Percentiles rank a stretch among this genome's conserved stretches.
Evolutionary conservation across 2,329 filamentous ascomycete species (phyloP).

Genomic region (Cladosporium phlei): DNA sequence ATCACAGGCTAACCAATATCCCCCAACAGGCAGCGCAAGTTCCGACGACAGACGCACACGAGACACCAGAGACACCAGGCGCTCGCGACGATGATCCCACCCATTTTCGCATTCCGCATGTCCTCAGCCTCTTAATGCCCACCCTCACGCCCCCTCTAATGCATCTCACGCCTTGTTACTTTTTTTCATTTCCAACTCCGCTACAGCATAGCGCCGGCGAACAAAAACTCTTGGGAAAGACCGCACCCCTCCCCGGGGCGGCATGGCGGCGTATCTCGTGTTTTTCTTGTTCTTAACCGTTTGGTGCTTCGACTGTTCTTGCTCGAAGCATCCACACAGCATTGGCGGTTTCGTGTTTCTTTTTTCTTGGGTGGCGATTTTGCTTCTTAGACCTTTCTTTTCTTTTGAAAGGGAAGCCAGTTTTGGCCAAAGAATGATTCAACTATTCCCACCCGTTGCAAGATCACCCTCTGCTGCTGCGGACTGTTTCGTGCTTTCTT

Average conservation of each 20-base stretch:
- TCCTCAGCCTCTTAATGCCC: not conserved
- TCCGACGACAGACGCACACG: constrained; percentile 42
- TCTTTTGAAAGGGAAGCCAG: no score
- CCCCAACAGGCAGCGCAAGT: constrained; percentile 38
- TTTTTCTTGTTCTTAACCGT: not conserved
- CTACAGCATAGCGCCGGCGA: constrained; percentile 14
- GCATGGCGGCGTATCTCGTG: constrained; percentile 7
- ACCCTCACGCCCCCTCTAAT: not conserved
- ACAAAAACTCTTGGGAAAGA: constrained; percentile 3
- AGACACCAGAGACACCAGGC: constrained; percentile 36
- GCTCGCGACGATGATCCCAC: constrained; percentile 17
- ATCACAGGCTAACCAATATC: constrained; percentile 19
- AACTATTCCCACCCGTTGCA: no score
- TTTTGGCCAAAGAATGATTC: no score
- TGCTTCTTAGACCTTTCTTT: not conserved
- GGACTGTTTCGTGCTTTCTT: no score
- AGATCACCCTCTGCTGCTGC: no score
- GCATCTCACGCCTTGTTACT: constrained; percentile 7
- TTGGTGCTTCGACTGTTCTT: not conserved
- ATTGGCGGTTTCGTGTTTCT: not conserved
- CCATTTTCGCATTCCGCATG: constrained; percentile 6
- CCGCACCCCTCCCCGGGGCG: not conserved
- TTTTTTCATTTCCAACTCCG: constrained; percentile 5
- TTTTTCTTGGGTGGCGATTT: not conserved
- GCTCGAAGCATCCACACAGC: not conserved